These are phyloP conservation scores for Tremellales sp. DNA, from an alignment of 1,284 basidiomycete genomes.

Conservation along the genomic window DNA sequence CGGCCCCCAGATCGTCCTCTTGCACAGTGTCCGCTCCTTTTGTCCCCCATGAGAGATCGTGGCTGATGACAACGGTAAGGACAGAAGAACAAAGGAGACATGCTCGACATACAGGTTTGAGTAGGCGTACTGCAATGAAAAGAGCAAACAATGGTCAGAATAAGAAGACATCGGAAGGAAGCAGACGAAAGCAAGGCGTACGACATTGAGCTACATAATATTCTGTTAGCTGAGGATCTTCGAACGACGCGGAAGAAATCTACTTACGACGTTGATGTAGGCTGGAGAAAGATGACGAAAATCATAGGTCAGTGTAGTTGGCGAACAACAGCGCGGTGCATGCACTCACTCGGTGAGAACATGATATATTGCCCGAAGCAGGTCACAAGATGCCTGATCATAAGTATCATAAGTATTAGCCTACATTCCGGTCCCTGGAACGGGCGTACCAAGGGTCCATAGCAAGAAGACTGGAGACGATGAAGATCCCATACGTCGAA, in stretches of 20 bases:
- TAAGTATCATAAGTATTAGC: not conserved
- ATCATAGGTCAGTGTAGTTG: conserved; percentile 29
- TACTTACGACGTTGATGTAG: conserved; percentile 43
- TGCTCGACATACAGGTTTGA: conserved; percentile 61
- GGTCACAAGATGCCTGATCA: conserved; percentile 65
- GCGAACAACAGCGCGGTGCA: not conserved
- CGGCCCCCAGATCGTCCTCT: conserved; percentile 72
- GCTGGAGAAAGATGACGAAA: conserved; percentile 19
- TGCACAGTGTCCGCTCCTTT: conserved; percentile 64
- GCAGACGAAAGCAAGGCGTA: conserved; percentile 17
- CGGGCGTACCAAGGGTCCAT: conserved; percentile 72
- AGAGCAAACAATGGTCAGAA: conserved; percentile 22
- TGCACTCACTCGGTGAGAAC: conserved; percentile 52
- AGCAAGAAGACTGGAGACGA: conserved; percentile 73
- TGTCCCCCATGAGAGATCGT: conserved; percentile 74
- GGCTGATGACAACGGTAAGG: conserved; percentile 50
- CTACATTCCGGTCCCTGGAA: conserved; percentile 40
- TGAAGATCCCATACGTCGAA: conserved; percentile 83
- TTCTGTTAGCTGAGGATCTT: conserved; percentile 1
- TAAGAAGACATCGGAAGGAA: conserved; percentile 8
- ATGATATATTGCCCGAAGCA: conserved; percentile 86
- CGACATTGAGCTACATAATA: conserved; percentile 30
- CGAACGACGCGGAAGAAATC: not conserved
- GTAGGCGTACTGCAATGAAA: conserved; percentile 36
- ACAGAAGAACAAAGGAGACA: not conserved